These are phyloP conservation scores for Poronia punctata DNA, from an alignment of 495 filamentous ascomycete genomes.

Conservation along the genomic window DNA sequence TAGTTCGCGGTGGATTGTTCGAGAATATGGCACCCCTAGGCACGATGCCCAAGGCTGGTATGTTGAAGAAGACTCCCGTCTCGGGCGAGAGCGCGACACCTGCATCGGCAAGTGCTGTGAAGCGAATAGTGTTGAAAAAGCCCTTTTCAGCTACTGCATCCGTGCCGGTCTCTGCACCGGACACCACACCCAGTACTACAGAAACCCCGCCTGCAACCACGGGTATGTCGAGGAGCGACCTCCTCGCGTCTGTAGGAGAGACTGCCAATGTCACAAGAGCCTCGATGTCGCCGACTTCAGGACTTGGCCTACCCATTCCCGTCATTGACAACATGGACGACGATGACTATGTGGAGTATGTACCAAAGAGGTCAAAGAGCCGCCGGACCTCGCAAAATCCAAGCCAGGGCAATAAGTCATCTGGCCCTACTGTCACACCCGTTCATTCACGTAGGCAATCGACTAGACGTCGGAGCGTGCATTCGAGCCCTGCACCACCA, in stretches of 20 bases:
- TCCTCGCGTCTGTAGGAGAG: too few relatives aligned
- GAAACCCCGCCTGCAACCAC: conserved; percentile 5
- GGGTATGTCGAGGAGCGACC: conserved; percentile 2
- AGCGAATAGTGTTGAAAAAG: conserved; percentile 37
- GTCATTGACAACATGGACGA: conserved; percentile 12
- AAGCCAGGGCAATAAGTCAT: background rate
- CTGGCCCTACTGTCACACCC: conserved; percentile 5
- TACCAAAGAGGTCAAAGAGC: conserved; percentile 20
- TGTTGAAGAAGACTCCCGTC: conserved; percentile 32
- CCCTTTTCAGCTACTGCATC: conserved; percentile 13
- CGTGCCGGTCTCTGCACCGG: conserved; percentile 11
- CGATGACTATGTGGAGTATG: conserved; percentile 19
- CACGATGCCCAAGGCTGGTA: conserved; percentile 47
- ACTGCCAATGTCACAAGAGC: too few relatives aligned
- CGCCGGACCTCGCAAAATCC: conserved; percentile 8
- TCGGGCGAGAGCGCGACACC: conserved; percentile 15
- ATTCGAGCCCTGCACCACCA: conserved; percentile 11
- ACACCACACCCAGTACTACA: conserved; percentile 6
- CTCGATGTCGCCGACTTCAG: conserved; percentile 16
- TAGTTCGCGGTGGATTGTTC: conserved; percentile 55
- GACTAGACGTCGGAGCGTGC: conserved; percentile 16
- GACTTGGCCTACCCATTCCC: conserved; percentile 9
- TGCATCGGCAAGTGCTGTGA: conserved; percentile 18
- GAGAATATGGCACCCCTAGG: conserved; percentile 67
- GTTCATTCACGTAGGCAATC: conserved; percentile 17